These are phyloP conservation scores for Pseudovirgaria hyperparasitica DNA, from an alignment of 2,329 filamentous ascomycete species.

Conservation along the genomic window DNA sequence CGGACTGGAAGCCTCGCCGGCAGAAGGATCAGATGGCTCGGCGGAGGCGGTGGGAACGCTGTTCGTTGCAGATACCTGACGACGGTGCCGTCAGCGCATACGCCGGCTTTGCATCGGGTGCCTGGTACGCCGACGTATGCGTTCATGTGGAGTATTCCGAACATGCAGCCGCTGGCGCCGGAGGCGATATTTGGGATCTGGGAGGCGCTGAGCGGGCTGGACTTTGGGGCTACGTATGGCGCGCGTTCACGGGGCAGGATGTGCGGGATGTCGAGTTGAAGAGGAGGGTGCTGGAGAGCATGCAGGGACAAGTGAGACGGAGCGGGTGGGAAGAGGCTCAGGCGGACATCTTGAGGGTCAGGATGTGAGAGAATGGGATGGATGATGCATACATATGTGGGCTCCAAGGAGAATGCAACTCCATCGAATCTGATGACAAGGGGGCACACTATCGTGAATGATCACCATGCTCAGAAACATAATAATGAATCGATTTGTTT, in stretches of 20 bases:
- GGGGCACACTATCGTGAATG: no score
- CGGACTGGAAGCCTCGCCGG: no score
- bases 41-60: slow-evolving; percentile 36
- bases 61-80: slow-evolving; percentile 71
- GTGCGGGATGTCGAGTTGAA: slow-evolving; percentile 46
- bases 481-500: no score
- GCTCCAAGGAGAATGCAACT: no score
- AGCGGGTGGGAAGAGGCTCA: slow-evolving; percentile 1
- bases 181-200: slow-evolving; percentile 56
- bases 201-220: slow-evolving; percentile 46
- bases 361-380: no score
- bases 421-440: no score
- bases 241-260: slow-evolving; percentile 52
- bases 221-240: slow-evolving; percentile 56
- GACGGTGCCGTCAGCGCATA: slow-evolving; percentile 44
- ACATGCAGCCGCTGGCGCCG: slow-evolving; percentile 58
- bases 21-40: no score
- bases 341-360: no score
- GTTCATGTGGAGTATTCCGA: slow-evolving; percentile 66
- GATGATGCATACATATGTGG: no score
- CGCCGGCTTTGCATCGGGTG: slow-evolving; percentile 14
- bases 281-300: slow-evolving; percentile 56
- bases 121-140: slow-evolving; percentile 41
- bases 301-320: slow-evolving; percentile 54
- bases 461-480: no score